Base-by-base conservation (phyloP, 2,329 filamentous ascomycete genomes). In the Coniochaeta hoffmannii region DNA sequence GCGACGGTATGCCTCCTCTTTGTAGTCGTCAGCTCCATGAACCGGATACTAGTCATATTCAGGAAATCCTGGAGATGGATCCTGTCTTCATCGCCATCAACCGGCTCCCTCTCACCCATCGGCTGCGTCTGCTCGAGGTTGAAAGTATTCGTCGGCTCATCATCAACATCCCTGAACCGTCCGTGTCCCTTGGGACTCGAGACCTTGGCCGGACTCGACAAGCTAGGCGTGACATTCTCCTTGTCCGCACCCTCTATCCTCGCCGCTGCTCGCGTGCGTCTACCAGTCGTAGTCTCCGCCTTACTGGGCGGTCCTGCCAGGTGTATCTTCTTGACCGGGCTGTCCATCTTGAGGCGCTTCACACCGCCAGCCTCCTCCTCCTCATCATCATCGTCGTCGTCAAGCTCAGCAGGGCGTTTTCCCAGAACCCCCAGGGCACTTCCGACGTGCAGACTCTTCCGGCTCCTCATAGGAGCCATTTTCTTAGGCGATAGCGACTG, bases 21-120 rank as follows among this genome's bases (percentile, higher is more conserved):
- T 1, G 92, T 97, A 0, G 93, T 96, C n/a, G 88, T 96, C 52
- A 99, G 78, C 68, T 99, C 94, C 89, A 99, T 97, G 73, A 99
- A 99, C 54, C 92, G 89, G 64, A 99, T 96, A 57, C 90, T 95
- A 2, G 93, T 97, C 84, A 96, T 86, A 59, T 95, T 90, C 46
- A 99, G 75, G 71, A 99, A 99, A 54, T 96, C 89, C 63, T 96
- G 90, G 3, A 99, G 77, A 49, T 92, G 88, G 54, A 96, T 91
- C 22, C 78, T 79, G 26, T 86, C 81, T 19, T 80, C 77, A 12
- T 76, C 69, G 19, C 76, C 76, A n/a, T 83, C 79, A 6, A 73
- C 69, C 53, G 76, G 71, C 44, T 78, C 71, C 2, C 65, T 65
- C 19, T 75, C 73, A 56, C 76, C 66, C 51, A 72, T 65, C n/a